Evolutionary conservation across 2,329 filamentous ascomycete genomes (phyloP).

Genomic region (Verticillium zaregamsianum): DNA sequence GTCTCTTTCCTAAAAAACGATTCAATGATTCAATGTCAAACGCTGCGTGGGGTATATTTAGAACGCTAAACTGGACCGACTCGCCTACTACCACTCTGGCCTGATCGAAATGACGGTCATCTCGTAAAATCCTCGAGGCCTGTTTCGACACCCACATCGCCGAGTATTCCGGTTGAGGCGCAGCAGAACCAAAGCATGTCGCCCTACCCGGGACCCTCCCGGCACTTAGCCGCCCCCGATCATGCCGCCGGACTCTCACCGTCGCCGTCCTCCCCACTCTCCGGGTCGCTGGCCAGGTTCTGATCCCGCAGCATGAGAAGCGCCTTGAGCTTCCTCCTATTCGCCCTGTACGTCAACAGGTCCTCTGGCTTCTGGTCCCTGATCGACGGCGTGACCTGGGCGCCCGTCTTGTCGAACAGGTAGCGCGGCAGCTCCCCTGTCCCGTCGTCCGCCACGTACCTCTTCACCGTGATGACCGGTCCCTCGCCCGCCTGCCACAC

Average conservation of each 20-base stretch:
- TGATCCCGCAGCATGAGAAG: conserved; percentile 39
- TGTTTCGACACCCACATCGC: neutral
- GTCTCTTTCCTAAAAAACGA: neutral
- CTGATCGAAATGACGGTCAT: neutral
- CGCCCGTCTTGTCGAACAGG: conserved; percentile 46
- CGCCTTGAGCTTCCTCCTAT: conserved; percentile 38
- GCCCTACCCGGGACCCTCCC: neutral
- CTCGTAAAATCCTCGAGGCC: neutral
- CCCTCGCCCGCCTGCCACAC: conserved; percentile 60
- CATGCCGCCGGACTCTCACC: conserved; percentile 1
- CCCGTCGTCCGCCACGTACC: conserved; percentile 13
- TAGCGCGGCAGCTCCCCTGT: conserved; percentile 37
- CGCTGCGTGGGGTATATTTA: neutral
- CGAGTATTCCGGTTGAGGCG: neutral
- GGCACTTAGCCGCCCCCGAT: neutral
- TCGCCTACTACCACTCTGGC: neutral
- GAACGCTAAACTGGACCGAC: neutral
- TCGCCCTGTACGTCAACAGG: conserved; percentile 36
- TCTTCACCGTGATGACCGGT: conserved; percentile 21
- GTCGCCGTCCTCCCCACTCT: conserved; percentile 17
- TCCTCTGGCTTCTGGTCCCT: conserved; percentile 47
- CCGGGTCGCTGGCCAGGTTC: conserved; percentile 39
- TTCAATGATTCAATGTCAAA: too few relatives aligned
- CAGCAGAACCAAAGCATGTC: neutral
- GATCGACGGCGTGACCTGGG: conserved; percentile 56